A percentile compares a stretch with the other conserved stretches of the same genome.
phyloP scores from a whole-genome alignment of 305 asterid genomes.

The Solanum hybrid region DNA sequence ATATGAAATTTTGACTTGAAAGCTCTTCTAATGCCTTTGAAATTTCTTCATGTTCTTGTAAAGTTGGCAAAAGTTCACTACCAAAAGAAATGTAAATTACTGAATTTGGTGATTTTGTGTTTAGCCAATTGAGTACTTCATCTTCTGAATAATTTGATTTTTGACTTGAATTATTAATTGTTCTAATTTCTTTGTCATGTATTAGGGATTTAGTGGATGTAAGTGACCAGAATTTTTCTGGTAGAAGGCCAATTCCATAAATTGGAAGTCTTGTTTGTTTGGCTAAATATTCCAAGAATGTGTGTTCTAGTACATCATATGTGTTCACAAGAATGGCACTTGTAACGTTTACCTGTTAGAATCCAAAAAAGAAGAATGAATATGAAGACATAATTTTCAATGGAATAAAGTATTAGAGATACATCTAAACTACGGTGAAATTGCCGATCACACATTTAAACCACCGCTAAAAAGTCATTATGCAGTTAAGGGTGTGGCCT shows the following conservation, averaged over 20 bases:
- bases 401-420: not conserved
- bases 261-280: constrained; percentile 13
- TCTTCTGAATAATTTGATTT: constrained; percentile 52
- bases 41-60: constrained; percentile 47
- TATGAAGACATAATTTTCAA: not conserved
- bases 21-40: constrained; percentile 38
- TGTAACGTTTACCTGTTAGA: constrained; percentile 26
- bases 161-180: constrained; percentile 17
- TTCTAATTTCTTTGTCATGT: constrained; percentile 31
- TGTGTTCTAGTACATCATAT: constrained; percentile 14
- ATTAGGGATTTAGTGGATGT: constrained; percentile 19
- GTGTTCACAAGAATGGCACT: constrained; percentile 31
- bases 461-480: not conserved
- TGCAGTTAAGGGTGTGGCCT: rapidly evolving
- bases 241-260: constrained; percentile 29
- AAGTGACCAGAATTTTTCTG: constrained; percentile 42
- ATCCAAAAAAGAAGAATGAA: not conserved
- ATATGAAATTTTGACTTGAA: constrained; percentile 35
- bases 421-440: not conserved
- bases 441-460: rapidly evolving
- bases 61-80: constrained; percentile 59
- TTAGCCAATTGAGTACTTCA: constrained; percentile 55
- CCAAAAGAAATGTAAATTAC: constrained; percentile 67
- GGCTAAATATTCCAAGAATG: constrained; percentile 11
- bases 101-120: constrained; percentile 38